Conservation (phyloP, 345 rosid genomes). For the Eucalyptus polybractea region DNA sequence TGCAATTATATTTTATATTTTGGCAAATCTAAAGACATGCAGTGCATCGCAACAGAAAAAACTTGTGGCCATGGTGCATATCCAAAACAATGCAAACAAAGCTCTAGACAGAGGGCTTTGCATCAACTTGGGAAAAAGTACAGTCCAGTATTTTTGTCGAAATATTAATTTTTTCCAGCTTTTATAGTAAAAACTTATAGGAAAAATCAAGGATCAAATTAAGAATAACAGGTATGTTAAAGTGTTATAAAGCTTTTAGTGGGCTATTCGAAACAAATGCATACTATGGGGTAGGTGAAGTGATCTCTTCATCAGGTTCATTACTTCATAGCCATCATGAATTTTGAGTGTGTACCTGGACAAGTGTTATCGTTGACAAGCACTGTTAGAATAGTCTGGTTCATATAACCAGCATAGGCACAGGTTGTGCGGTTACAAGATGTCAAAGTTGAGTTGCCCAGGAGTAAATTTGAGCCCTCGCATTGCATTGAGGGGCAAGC, state of each 20-base stretch:
- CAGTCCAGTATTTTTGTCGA: background rate
- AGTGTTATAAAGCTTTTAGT: background rate
- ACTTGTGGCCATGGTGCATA: background rate
- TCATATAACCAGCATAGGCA: slow-evolving; percentile 53
- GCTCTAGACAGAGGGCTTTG: background rate
- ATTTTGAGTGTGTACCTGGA: slow-evolving; percentile 6
- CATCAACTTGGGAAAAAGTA: background rate
- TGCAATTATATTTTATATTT: background rate
- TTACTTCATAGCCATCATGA: background rate
- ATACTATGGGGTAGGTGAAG: background rate
- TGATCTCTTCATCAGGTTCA: background rate
- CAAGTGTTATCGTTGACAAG: slow-evolving; percentile 22
- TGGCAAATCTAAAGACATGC: background rate
- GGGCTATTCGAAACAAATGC: background rate
- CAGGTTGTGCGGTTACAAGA: slow-evolving; percentile 41
- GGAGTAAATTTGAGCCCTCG: slow-evolving; percentile 12
- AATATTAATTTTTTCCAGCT: background rate
- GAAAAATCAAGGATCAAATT: background rate
- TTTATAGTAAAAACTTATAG: background rate
- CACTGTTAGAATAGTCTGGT: slow-evolving; percentile 26
- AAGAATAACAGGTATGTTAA: background rate
- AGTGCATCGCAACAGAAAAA: background rate
- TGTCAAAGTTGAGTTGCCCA: slow-evolving; percentile 25
- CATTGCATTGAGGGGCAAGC: slow-evolving; percentile 56
- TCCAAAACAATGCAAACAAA: background rate